Conservation (phyloP, 1,284 basidiomycete species). For the Cryptococcus deneoformans region DNA sequence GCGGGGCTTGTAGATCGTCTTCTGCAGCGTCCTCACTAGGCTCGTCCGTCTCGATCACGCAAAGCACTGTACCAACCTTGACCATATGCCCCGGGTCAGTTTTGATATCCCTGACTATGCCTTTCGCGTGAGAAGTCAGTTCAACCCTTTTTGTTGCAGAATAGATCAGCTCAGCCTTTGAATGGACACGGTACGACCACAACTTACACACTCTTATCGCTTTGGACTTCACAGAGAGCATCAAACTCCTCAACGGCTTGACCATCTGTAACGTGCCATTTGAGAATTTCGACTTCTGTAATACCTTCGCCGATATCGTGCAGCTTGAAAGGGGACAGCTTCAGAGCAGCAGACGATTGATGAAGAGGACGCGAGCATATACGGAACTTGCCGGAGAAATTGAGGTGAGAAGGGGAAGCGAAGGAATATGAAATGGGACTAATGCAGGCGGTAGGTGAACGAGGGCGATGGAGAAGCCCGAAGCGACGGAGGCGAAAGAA, state of each 20-base stretch:
- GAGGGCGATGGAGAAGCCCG: not conserved
- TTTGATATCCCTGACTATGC: constrained; percentile 67
- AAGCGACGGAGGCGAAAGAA: not conserved
- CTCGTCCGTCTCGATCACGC: constrained; percentile 74
- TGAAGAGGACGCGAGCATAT: not conserved
- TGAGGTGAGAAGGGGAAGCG: too few species aligned
- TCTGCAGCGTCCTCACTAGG: constrained; percentile 4
- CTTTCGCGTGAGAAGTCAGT: constrained; percentile 85
- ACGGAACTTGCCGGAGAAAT: not conserved
- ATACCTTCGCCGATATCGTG: constrained; percentile 90
- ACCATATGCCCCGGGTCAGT: constrained; percentile 80
- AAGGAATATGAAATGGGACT: too few species aligned
- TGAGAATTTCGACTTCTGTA: constrained; percentile 84
- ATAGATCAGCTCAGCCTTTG: not conserved
- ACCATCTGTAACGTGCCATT: constrained; percentile 71
- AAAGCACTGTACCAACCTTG: constrained; percentile 80
- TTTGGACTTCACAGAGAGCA: constrained; percentile 86
- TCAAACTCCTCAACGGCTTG: constrained; percentile 74
- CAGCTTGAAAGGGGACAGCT: constrained; percentile 64
- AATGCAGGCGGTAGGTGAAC: too few species aligned
- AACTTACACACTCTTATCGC: constrained; percentile 65
- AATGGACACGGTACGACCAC: not conserved
- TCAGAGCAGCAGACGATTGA: not conserved
- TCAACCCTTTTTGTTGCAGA: constrained; percentile 65
- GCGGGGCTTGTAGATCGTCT: too few species aligned